Evolutionary conservation across 805 yeast species (phyloP), one percentile per base, ranked within the genome.

Genomic region (Komagataella kurtzmanii): DNA sequence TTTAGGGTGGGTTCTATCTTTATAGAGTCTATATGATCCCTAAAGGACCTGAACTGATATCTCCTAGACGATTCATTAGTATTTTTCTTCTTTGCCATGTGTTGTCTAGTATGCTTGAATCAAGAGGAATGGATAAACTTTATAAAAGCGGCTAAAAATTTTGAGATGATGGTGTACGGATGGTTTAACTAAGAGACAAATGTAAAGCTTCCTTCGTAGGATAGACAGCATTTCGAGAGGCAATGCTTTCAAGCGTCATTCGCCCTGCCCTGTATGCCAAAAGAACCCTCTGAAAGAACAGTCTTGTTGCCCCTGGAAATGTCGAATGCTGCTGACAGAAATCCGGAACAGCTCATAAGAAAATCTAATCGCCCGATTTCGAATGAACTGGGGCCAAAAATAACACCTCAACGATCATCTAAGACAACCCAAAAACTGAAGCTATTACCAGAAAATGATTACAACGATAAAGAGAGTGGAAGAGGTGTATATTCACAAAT

Each of bases 1-100:
- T 75, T 75, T 54, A 76, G 70, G 21, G 75, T 57, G 53, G 59
- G 97, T 65, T 86, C 96, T 51, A 93, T 88, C 60, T 83, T 83
- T 53, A 91, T 78, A 17, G 85, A 71, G 56, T 91, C 97, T 17
- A 90, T 79, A 52, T 95, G 76, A 58, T 90, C 95, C 56, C 83
- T 80, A 64, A 91, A 93, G 1, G 96, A 86, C 46, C 79, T 69
- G 62, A 75, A 88, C 17, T 83, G 78, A 62, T 75, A 85, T 56
- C 75, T 70, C 62, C 81, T 79, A 2, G 74, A 60, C 3, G 85
- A 72, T 58, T 79, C 73, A 0, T 85, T 77, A 6, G 83, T 67
- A 17, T 60, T 69, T 57, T 71, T 74, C 55, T 61, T 63, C 57
- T 63, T 66, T 19, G 50, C 67, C 69, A 65, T 65, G 40, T 12